Base-by-base conservation (phyloP, 345 rosid species). In the Physaria fendleri region DNA sequence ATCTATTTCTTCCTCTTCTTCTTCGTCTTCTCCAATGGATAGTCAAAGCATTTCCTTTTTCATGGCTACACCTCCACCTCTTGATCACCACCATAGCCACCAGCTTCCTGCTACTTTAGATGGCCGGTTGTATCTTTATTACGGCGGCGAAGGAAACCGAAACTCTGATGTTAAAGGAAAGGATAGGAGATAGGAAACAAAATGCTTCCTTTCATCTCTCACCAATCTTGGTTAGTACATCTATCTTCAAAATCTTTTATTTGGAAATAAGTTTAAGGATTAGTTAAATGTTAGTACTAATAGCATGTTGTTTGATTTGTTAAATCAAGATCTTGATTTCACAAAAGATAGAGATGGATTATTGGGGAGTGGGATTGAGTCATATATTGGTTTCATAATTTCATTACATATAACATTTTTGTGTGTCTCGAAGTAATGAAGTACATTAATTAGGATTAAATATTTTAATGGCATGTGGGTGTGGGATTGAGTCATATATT, bases 111-210 rank as follows among this genome's bases (percentile, higher is more conserved):
- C 81, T 0, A 3, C 42, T 44, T 53, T 60, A 22, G 73, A 69
- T 2, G 73, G 68, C 8, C 56, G 68, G 22, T 46, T 69, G 37
- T 61, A 60, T 54, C 68, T 69, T 4, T 61, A 69, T 71, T 75
- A 70, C 80, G 79, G 85, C 80, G 79, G 85, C 21, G 81, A 83
- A 27, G 90, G 83, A 52, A 81, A 68, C 65, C 78, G 85, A 65
- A 81, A 61, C 46, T 76, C 83, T 4, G 81, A 85, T 53, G 87
- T 81, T 4, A 91, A 91, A 67, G 92, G 77, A 35, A 88, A 91
- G 64, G 80, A 78, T 42, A 80, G 80, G 79, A 82, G 74, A 79
- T 84, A 74, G 79, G 21, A 20, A 5, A 10, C 16, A 45, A 54
- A 44, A 48, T 34, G 70, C 54, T 62, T 32, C 46, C 6, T 16